phyloP scores from a whole-genome alignment of 352 stramenopile species.

The Phytophthora agathidicida region DNA sequence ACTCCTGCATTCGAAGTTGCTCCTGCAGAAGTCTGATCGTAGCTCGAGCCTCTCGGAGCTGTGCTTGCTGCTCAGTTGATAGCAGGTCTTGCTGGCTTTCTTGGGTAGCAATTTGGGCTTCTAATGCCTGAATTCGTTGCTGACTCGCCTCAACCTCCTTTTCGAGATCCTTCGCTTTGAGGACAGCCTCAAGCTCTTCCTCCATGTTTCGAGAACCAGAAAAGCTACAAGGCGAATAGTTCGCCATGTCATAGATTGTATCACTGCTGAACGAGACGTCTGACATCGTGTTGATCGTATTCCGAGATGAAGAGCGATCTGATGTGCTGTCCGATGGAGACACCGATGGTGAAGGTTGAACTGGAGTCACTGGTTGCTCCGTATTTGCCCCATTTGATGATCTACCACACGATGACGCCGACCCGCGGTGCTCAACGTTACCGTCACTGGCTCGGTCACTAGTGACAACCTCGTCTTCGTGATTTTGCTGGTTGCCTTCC shows the following conservation, averaged over 20 bases:
- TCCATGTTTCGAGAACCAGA: conserved; percentile 44
- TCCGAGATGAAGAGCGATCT: conserved; percentile 38
- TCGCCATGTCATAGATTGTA: conserved; percentile 23
- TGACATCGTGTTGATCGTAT: conserved; percentile 41
- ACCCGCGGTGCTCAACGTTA: conserved; percentile 8
- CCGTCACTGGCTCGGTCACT: conserved; percentile 10
- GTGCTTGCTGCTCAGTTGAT: conserved; percentile 59
- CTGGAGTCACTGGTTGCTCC: not conserved
- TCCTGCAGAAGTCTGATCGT: conserved; percentile 64
- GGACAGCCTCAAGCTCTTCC: conserved; percentile 67
- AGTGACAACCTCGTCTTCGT: conserved; percentile 16
- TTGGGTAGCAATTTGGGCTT: conserved; percentile 59
- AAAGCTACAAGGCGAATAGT: conserved; percentile 15
- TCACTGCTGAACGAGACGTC: conserved; percentile 44
- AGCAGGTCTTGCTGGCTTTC: conserved; percentile 62
- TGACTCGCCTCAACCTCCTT: conserved; percentile 74
- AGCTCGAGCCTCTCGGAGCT: conserved; percentile 60
- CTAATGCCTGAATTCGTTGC: conserved; percentile 60
- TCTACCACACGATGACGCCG: not conserved
- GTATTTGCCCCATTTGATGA: not conserved
- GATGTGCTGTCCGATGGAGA: conserved; percentile 36
- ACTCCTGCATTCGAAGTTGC: conserved; percentile 64
- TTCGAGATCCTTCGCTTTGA: conserved; percentile 66
- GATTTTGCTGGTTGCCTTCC: conserved; percentile 11
- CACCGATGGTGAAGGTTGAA: conserved; percentile 12